phyloP scores from a whole-genome alignment of 192 early-diverging fungal species.

The Glomus cerebriforme region DNA sequence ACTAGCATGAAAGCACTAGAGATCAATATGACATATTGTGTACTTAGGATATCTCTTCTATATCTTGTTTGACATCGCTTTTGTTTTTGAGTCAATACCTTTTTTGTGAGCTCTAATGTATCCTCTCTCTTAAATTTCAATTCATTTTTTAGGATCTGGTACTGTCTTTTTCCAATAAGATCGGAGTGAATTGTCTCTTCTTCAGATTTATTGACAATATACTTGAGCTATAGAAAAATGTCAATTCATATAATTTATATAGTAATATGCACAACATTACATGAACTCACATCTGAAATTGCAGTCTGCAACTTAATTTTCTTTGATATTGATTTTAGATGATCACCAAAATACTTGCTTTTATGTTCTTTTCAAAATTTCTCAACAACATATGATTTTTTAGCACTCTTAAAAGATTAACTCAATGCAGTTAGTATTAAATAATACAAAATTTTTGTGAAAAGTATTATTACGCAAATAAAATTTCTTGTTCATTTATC shows the following conservation, averaged over 20 bases:
- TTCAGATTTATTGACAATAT: conserved; percentile 12
- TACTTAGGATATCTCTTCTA: conserved; percentile 14
- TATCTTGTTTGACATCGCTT: conserved; percentile 15
- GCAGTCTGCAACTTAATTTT: background rate
- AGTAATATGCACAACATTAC: conserved; percentile 25
- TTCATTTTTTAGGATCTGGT: too few species aligned
- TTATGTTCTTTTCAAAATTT: too few species aligned
- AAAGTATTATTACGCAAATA: too few species aligned
- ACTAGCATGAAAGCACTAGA: conserved; percentile 5
- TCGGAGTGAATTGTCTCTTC: conserved; percentile 6
- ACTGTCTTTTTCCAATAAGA: conserved; percentile 7
- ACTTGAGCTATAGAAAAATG: conserved; percentile 16
- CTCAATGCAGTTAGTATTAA: too few species aligned
- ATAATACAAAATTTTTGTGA: too few species aligned
- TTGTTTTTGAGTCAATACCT: background rate
- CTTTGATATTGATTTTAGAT: too few species aligned
- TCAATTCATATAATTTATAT: conserved; percentile 14
- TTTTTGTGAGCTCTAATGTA: background rate
- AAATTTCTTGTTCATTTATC: too few species aligned
- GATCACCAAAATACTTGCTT: too few species aligned
- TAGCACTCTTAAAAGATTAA: too few species aligned
- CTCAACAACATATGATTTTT: too few species aligned
- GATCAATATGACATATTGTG: background rate
- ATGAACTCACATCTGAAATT: conserved; percentile 16
- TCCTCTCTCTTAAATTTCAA: background rate